Percentiles rank a stretch among this genome's conserved stretches.
phyloP scores from a whole-genome alignment of 129 eudicot genomes.

The Saussurea involucrata region DNA sequence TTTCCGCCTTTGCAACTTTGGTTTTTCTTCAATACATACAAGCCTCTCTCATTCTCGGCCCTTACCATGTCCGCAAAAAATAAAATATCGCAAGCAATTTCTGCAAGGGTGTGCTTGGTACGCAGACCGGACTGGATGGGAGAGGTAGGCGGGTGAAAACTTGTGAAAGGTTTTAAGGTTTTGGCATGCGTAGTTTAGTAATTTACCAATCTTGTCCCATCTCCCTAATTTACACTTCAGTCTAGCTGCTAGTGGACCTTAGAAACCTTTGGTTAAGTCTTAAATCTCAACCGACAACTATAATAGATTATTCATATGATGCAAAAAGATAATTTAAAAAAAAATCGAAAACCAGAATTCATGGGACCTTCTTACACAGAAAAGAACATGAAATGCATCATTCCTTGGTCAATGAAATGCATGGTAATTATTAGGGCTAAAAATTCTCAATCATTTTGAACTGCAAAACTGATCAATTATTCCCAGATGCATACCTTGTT shows the following conservation, averaged over 20 bases:
- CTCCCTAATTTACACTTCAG: background rate
- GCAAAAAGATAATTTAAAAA: background rate
- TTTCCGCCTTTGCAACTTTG: background rate
- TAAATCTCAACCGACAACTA: background rate
- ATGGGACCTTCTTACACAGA: background rate
- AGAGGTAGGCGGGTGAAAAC: background rate
- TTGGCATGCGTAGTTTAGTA: background rate
- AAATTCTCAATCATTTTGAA: background rate
- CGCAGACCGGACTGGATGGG: background rate
- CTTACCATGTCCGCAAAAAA: background rate
- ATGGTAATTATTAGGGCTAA: background rate
- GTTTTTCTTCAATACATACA: background rate
- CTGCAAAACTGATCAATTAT: background rate
- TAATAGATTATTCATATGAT: background rate
- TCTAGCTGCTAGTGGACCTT: background rate
- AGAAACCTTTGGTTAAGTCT: background rate
- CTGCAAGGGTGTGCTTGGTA: background rate
- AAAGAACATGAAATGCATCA: background rate
- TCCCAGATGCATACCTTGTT: conserved; percentile 44
- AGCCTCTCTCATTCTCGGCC: background rate
- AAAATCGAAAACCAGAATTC: background rate
- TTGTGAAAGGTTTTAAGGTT: background rate
- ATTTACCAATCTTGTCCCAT: background rate
- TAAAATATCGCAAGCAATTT: background rate
- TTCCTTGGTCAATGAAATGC: background rate